Evolutionary conservation across 805 yeast species (phyloP), one percentile per base, ranked within the genome.

Genomic region (Danielia reshetovae): DNA sequence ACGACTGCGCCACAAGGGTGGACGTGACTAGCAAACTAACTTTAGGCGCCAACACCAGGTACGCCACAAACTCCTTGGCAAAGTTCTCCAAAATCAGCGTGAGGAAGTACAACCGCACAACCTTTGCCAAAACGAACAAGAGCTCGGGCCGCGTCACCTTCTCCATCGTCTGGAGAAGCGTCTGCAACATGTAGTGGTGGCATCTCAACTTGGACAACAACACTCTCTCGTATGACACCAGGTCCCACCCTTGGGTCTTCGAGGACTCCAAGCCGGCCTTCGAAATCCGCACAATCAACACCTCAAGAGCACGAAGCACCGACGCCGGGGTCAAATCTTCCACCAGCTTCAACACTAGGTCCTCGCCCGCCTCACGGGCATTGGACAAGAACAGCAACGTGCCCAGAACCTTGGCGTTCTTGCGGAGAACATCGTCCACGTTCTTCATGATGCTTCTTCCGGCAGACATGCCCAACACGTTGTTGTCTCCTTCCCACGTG

Each of bases 401-500:
- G 10, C 51, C 51, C 6, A 30, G 12, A 4, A 42, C 30, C 26
- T 26, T 23, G 18, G 34, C 38, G 26, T 34, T 30, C 24, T 38
- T 40, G 21, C 51, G 42, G 21, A 61, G 32, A 21, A 61, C 57
- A 18, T 49, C 57, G 29, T 45, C 49, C 19, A 61, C 54, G 35
- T 52, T 45, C 49, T 59, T 62, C 36, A 63, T 50, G 25, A 68
- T 50, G 29, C 70, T 59, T 41, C 65, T 57, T 50, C 73, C 72
- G 35, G 60, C 64, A 34, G 62, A 54, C 52, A 65, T 51, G 28
- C 62, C 68, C 48, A 68, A 58, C 27, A 68, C 72, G 45, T 59
- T 68, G 56, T 68, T 68, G 48, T 68, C 73, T 52, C 73, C 73
- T 52, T 68, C 73, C 73, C 73, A 68, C 19, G 73, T 68, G 53